Evolutionary conservation across 495 filamentous ascomycete genomes (phyloP).

Genomic region (Echria macrotheca): DNA sequence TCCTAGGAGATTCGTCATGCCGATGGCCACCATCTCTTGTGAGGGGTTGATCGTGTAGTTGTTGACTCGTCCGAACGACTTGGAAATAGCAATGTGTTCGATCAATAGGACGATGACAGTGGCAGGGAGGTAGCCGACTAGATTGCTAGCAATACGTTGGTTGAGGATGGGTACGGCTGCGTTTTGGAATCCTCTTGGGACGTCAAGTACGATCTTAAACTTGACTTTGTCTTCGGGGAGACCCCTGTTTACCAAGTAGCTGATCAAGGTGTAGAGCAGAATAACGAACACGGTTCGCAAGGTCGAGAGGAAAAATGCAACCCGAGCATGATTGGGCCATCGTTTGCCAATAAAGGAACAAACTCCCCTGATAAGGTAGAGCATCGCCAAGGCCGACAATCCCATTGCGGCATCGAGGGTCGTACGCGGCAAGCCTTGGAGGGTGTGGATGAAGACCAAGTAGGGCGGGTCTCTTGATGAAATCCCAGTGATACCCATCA

Average conservation of each 20-base stretch:
- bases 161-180: conserved; percentile 72
- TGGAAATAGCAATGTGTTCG: conserved; percentile 95
- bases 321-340: conserved; percentile 62
- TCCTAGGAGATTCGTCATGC: conserved; percentile 83
- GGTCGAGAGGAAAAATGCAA: conserved; percentile 85
- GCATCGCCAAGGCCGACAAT: conserved; percentile 70
- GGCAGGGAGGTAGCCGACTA: conserved; percentile 31
- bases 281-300: conserved; percentile 90
- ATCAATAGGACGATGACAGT: conserved; percentile 88
- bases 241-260: conserved; percentile 69
- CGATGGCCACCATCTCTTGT: conserved; percentile 94
- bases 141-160: conserved; percentile 23
- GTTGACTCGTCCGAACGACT: conserved; percentile 94
- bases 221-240: conserved; percentile 40
- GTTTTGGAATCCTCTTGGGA: conserved; percentile 82
- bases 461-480: conserved; percentile 77
- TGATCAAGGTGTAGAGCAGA: conserved; percentile 87
- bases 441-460: conserved; percentile 75
- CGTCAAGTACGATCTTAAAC: conserved; percentile 65
- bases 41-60: conserved; percentile 98
- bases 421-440: conserved; percentile 66
- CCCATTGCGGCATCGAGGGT: conserved; percentile 85
- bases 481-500: conserved; percentile 82
- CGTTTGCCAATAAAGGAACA: conserved; percentile 66
- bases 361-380: conserved; percentile 71